Percentiles rank a stretch among this genome's conserved stretches.
Evolutionary conservation across 192 early-diverging fungal species (phyloP).

Genomic region (Chytriomyces confervae): DNA sequence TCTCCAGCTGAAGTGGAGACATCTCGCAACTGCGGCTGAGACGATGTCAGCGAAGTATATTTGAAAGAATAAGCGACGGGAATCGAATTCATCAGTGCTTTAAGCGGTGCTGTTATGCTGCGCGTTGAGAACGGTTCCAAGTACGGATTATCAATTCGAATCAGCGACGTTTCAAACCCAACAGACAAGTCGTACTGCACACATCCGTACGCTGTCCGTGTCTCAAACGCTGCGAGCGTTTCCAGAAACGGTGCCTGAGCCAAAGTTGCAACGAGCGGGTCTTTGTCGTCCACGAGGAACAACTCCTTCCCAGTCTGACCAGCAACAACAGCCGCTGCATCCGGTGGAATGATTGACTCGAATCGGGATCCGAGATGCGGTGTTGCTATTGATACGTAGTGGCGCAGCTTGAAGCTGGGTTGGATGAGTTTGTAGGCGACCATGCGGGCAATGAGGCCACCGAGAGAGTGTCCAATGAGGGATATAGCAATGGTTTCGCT

Average conservation of each 20-base stretch:
- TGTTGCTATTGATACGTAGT: constrained; percentile 16
- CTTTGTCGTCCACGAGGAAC: background rate
- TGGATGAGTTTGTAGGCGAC: background rate
- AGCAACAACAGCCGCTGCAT: background rate
- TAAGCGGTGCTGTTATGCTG: background rate
- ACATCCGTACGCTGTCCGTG: constrained; percentile 18
- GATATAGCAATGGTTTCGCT: background rate
- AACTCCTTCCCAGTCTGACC: constrained; percentile 2
- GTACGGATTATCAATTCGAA: constrained; percentile 3
- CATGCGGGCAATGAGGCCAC: constrained; percentile 4
- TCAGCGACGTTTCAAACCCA: constrained; percentile 7
- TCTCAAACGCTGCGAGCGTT: background rate
- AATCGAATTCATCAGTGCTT: background rate
- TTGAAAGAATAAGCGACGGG: background rate
- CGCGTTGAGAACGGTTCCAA: too few relatives aligned
- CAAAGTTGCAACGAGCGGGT: background rate
- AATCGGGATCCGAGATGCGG: constrained; percentile 15
- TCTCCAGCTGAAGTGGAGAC: background rate
- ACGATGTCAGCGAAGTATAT: background rate
- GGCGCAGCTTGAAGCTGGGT: background rate
- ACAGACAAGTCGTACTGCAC: background rate
- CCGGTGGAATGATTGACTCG: background rate
- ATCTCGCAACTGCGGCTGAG: background rate
- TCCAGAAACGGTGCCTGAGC: background rate
- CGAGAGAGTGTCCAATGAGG: constrained; percentile 7